Evolutionary conservation across 23 red algal species (phyloP).

Genomic region (Gracilaria caudata): DNA sequence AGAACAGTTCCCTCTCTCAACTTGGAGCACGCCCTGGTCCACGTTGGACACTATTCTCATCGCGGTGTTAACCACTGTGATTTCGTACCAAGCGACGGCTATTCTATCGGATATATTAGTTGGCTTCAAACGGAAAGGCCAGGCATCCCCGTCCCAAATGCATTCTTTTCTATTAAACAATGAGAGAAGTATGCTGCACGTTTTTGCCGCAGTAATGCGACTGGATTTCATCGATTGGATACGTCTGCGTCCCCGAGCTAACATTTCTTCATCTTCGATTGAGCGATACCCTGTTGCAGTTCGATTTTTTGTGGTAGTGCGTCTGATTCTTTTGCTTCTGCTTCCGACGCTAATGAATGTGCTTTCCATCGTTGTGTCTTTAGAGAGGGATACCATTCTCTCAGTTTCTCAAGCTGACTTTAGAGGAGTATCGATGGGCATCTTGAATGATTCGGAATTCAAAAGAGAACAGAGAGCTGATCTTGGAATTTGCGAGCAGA

Average conservation of each 20-base stretch:
- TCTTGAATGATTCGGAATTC: neutral
- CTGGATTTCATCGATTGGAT: neutral
- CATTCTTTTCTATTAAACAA: neutral
- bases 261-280: neutral
- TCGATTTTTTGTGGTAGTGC: neutral
- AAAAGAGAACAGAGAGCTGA: neutral
- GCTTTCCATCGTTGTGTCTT: neutral
- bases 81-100: neutral
- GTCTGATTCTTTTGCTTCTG: neutral
- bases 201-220: neutral
- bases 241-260: neutral
- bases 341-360: neutral
- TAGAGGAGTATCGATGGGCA: neutral
- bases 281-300: neutral
- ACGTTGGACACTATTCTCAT: neutral
- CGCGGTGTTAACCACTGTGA: neutral
- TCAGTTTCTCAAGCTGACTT: neutral
- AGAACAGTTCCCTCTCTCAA: neutral
- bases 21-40: constrained; percentile 3
- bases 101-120: neutral
- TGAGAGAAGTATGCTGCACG: neutral
- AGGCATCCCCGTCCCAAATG: neutral
- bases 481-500: neutral
- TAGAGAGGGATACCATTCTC: neutral
- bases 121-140: neutral